Evolutionary conservation across 176 grass and related monocot genomes (phyloP), one percentile per base, ranked within the genome.

Genomic region (Avena sativa): DNA sequence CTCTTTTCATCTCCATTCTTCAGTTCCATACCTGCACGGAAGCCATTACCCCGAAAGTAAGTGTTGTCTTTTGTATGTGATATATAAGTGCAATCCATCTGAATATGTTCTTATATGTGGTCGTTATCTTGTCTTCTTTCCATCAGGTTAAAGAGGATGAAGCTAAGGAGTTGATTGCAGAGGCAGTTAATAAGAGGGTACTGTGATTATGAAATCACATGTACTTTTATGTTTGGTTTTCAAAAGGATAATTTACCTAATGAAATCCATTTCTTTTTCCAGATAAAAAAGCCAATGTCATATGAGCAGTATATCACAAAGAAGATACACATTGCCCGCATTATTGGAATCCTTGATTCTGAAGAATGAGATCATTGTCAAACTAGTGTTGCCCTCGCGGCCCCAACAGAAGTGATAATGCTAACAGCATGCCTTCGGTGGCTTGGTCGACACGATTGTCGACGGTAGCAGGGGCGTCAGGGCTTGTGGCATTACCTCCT

Each of bases 301-400:
- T 75, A 75, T 30, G 23, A 17, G 13, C 12, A 76, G 48, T 53
- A 76, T 2, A 76, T 76, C 73, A 76, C 23, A 52, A 76, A 76
- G 23, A 76, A 76, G 73, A 52, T 76, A 28, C 73, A 52, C 13
- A 30, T 76, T 4, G 73, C 73, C 5, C 48, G 48, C 0, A 8
- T 76, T 9, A 0, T 76, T 30, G 73, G 73, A 17, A 75, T 75
- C n/a, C 6, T 50, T 50, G 46, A 74, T 49, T 49, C 13, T 15
- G 13, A 52, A 75, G 47, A 30, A 28, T 75, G 47, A 75, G 72
- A 75, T 26, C 48, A 74, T 15, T 12, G 12, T 15, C 44, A 74
- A 40, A 26, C 12, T 48, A 49, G 12, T 2, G 5, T 9, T 34
- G 46, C 9, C 46, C 40, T 43, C 46, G 46, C 46, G 9, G 9